phyloP scores from a whole-genome alignment of 1,284 basidiomycete genomes.

The Caloboletus firmus region DNA sequence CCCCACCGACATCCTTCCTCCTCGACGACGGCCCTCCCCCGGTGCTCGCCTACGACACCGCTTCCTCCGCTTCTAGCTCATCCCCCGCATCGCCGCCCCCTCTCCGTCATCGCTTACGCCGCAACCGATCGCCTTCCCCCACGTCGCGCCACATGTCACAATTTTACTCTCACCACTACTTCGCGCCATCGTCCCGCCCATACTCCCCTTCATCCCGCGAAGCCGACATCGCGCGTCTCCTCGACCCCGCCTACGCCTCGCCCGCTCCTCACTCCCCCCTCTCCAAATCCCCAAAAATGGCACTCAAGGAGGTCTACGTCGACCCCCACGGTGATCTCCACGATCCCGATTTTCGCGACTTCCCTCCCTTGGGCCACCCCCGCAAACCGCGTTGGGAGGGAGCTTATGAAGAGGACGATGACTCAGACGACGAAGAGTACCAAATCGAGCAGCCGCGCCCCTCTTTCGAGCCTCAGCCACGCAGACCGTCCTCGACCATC shows the following conservation, averaged over 20 bases:
- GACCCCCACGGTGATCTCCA: conserved; percentile 63
- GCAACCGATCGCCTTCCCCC: conserved; percentile 29
- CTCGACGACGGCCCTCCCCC: conserved; percentile 1
- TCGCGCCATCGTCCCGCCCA: conserved; percentile 20
- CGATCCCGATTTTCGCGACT: conserved; percentile 67
- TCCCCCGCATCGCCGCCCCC: conserved; percentile 20
- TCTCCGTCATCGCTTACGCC: conserved; percentile 24
- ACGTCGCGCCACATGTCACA: conserved; percentile 12
- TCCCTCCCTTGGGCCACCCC: conserved; percentile 42
- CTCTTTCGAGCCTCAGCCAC: conserved; percentile 24
- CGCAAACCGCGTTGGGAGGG: conserved; percentile 26
- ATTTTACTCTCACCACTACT: conserved; percentile 3
- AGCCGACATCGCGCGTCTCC: conserved; percentile 56
- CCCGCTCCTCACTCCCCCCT: conserved; percentile 34
- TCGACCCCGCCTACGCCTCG: conserved; percentile 61
- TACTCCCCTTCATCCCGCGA: conserved; percentile 36
- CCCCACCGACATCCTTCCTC: background rate
- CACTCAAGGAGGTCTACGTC: conserved; percentile 46
- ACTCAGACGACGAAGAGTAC: conserved; percentile 30
- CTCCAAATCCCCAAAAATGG: conserved; percentile 25
- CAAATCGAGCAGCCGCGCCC: conserved; percentile 8
- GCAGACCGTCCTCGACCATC: conserved; percentile 25
- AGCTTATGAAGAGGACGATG: conserved; percentile 30
- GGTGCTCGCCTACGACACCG: conserved; percentile 21
- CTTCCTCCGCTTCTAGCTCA: conserved; percentile 20